These are phyloP conservation scores for Paramecium sexaurelia DNA, from an alignment of 73 alveolate species.

Conservation along the genomic window DNA sequence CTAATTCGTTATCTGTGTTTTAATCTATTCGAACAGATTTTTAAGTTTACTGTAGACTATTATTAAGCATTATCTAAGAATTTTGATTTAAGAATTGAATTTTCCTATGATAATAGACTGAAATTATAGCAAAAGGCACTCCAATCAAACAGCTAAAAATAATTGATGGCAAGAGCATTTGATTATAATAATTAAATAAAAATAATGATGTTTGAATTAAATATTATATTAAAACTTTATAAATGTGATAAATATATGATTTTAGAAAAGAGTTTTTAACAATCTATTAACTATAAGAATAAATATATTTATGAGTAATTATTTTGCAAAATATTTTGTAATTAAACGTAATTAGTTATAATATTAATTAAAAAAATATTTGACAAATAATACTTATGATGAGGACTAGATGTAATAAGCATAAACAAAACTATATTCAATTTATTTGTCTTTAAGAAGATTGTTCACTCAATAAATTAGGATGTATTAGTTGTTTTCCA, in stretches of 20 bases:
- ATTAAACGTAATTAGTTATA: no score
- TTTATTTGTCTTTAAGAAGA: neutral
- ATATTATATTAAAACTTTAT: neutral
- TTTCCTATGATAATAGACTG: neutral
- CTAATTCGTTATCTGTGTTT: no score
- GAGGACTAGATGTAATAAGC: slow-evolving; percentile 23
- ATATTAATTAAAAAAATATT: neutral
- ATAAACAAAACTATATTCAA: neutral
- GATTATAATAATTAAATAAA: neutral
- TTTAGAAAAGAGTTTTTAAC: neutral
- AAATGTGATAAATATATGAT: neutral
- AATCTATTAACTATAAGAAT: no score
- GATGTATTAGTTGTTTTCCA: slow-evolving; percentile 48
- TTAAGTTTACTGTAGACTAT: no score
- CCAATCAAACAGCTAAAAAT: neutral
- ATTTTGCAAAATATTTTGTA: no score
- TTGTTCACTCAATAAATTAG: neutral
- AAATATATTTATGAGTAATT: no score
- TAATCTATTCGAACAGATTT: no score
- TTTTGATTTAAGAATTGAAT: no score
- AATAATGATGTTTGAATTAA: neutral
- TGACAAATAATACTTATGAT: neutral
- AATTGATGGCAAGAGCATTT: neutral
- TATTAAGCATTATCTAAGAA: no score
- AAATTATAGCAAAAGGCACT: neutral